These are phyloP conservation scores for Fusarium annulatum DNA, from an alignment of 2,329 filamentous ascomycete species.

Conservation along the genomic window DNA sequence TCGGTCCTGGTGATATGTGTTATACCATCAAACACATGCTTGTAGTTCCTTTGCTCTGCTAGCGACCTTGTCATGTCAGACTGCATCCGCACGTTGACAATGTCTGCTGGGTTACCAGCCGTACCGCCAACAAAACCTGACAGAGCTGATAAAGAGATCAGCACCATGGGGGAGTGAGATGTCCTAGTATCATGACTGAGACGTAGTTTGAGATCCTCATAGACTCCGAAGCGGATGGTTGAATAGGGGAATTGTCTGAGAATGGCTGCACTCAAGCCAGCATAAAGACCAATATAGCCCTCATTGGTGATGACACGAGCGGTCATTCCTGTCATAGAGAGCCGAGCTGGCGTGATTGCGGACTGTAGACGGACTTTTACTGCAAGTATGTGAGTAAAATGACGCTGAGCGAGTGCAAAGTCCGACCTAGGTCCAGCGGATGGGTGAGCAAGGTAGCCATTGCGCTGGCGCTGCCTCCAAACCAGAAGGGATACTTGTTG, in stretches of 20 bases:
- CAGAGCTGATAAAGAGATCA: not conserved
- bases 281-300: not conserved
- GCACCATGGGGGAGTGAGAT: not conserved
- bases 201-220: conserved; percentile 3
- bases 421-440: not conserved
- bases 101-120: not conserved
- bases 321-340: not conserved
- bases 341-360: not conserved
- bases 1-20: not conserved
- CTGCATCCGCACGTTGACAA: conserved; percentile 9
- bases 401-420: not conserved
- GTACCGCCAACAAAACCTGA: too few relatives aligned
- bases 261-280: not conserved
- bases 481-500: not conserved
- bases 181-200: not conserved
- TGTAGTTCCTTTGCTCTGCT: not conserved
- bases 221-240: conserved; percentile 1
- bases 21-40: not conserved
- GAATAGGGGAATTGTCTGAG: conserved; percentile 7
- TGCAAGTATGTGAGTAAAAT: not conserved
- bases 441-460: not conserved
- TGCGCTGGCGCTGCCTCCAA: not conserved
- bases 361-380: not conserved
- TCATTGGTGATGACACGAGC: not conserved
- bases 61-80: not conserved